Conservation (phyloP, 306 rosid species). For the Neltuma alba region DNA sequence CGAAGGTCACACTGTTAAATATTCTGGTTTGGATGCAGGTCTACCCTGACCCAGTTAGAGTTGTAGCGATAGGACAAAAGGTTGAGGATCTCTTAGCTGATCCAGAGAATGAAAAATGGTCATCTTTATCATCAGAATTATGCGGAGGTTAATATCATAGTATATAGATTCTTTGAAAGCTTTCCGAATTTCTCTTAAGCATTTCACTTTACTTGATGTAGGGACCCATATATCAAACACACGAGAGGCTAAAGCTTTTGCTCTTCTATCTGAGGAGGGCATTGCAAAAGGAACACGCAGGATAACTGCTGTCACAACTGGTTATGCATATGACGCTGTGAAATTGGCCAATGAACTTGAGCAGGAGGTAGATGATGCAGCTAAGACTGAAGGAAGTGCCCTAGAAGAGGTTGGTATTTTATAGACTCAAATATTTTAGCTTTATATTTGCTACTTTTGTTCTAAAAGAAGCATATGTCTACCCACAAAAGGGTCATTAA, state of each 20-base stretch:
- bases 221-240: slow-evolving; percentile 96
- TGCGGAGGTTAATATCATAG: slow-evolving; percentile 74
- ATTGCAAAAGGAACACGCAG: slow-evolving; percentile 95
- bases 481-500: neutral
- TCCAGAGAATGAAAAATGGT: slow-evolving; percentile 77
- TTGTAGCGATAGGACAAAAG: slow-evolving; percentile 77
- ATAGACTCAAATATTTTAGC: neutral
- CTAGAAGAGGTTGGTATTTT: slow-evolving; percentile 78
- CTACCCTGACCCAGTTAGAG: slow-evolving; percentile 97
- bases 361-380: slow-evolving; percentile 73
- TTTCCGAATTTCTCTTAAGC: slow-evolving; percentile 26
- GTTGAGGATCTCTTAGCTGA: slow-evolving; percentile 88
- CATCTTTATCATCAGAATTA: slow-evolving; percentile 78
- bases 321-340: slow-evolving; percentile 64
- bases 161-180: slow-evolving; percentile 25
- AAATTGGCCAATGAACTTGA: slow-evolving; percentile 70
- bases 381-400: slow-evolving; percentile 63
- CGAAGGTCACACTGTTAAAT: slow-evolving; percentile 21
- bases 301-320: slow-evolving; percentile 94
- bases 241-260: slow-evolving; percentile 91
- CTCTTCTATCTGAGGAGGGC: slow-evolving; percentile 95
- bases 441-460: neutral
- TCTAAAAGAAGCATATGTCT: neutral
- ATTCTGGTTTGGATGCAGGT: slow-evolving; percentile 58
- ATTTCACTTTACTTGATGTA: slow-evolving; percentile 43